These are phyloP conservation scores for Penicillium fimorum DNA, from an alignment of 495 filamentous ascomycete species.

Conservation along the genomic window DNA sequence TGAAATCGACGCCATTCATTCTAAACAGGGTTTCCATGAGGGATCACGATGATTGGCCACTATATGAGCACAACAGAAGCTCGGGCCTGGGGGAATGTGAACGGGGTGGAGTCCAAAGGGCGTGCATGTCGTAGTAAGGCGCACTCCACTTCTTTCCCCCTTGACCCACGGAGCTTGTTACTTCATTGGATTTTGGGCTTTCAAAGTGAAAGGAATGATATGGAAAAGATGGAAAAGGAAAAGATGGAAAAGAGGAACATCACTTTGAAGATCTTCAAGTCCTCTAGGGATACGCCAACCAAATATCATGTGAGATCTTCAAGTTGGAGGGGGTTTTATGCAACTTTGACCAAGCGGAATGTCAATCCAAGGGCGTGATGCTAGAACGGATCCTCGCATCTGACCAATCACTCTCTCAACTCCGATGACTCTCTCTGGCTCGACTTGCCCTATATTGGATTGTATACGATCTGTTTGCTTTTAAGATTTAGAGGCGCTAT, in stretches of 20 bases:
- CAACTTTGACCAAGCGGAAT: conserved; percentile 18
- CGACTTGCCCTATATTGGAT: conserved; percentile 5
- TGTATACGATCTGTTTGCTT: background rate
- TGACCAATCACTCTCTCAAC: conserved; percentile 12
- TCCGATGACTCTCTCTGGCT: conserved; percentile 13
- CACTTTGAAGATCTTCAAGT: background rate
- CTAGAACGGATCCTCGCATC: conserved; percentile 12
- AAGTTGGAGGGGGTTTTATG: background rate
- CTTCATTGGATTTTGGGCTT: background rate
- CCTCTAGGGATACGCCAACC: background rate
- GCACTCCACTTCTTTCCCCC: conserved; percentile 18
- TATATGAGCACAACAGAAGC: conserved; percentile 3
- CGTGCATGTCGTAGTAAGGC: conserved; percentile 30
- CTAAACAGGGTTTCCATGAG: background rate
- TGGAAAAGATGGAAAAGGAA: no score
- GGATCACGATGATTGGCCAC: conserved; percentile 17
- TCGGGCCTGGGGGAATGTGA: conserved; percentile 15
- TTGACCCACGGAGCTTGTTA: conserved; percentile 7
- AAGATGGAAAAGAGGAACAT: background rate
- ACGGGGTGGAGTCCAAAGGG: conserved; percentile 31
- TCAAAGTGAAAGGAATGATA: background rate
- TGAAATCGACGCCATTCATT: conserved; percentile 2
- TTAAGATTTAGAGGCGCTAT: background rate
- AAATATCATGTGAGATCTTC: background rate
- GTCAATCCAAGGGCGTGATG: conserved; percentile 31